A percentile compares a stretch with the other conserved stretches of the same genome.
These are phyloP conservation scores for Saccharomyces kudriavzevii DNA, from an alignment of 805 yeast species.

Conservation along the genomic window DNA sequence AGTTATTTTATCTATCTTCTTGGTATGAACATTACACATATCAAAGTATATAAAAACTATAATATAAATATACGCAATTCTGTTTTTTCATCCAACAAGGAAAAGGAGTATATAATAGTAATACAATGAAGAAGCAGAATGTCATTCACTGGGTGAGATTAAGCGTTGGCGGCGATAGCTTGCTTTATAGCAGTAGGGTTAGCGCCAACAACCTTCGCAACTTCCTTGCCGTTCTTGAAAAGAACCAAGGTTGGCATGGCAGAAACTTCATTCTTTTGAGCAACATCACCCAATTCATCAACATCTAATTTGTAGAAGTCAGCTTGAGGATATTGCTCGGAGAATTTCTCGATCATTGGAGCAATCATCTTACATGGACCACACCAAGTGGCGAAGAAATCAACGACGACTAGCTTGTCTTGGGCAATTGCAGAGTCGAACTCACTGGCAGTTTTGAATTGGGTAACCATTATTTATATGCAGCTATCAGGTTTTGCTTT, in stretches of 20 bases:
- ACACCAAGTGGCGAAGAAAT: conserved; percentile 97
- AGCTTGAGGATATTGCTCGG: conserved; percentile 50
- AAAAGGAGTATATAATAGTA: not conserved
- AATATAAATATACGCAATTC: not conserved
- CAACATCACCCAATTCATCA: conserved; percentile 70
- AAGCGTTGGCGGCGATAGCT: conserved; percentile 48
- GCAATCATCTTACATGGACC: conserved; percentile 98
- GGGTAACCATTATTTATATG: conserved; percentile 42
- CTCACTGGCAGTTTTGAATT: conserved; percentile 44
- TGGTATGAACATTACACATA: not conserved
- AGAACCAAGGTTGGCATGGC: conserved; percentile 66
- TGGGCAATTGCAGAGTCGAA: conserved; percentile 57
- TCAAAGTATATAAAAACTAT: not conserved
- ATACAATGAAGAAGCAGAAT: not conserved
- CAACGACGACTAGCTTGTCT: conserved; percentile 78
- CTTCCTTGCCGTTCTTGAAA: conserved; percentile 75
- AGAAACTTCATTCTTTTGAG: conserved; percentile 52
- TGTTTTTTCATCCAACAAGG: not conserved
- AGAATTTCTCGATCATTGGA: conserved; percentile 80
- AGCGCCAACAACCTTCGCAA: conserved; percentile 81
- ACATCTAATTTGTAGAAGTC: conserved; percentile 87
- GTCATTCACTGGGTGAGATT: conserved; percentile 9
- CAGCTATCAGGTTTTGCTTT: not conserved
- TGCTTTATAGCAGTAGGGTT: conserved; percentile 77
- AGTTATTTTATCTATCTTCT: not conserved